phyloP scores from a whole-genome alignment of 2,329 filamentous ascomycete genomes.

The Plectosphaerella plurivora region DNA sequence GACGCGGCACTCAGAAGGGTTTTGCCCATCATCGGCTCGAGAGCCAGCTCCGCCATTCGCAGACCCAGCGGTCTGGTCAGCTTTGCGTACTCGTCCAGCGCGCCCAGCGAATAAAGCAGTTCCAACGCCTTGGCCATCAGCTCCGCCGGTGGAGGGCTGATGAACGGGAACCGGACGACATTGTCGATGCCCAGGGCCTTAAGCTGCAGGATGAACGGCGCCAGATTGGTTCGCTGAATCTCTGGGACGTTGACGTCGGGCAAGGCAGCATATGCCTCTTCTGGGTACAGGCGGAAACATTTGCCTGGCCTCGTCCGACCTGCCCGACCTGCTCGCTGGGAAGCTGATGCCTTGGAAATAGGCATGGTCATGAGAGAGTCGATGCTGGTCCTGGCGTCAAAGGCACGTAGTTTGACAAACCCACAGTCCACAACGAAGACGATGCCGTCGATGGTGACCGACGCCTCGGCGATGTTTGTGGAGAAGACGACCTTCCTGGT shows the following conservation, averaged over 20 bases:
- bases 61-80: slow-evolving; percentile 83
- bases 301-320: slow-evolving; percentile 88
- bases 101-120: slow-evolving; percentile 79
- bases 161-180: slow-evolving; percentile 82
- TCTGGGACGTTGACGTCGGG: slow-evolving; percentile 77
- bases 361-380: slow-evolving; percentile 79
- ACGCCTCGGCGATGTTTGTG: slow-evolving; percentile 96
- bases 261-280: slow-evolving; percentile 62
- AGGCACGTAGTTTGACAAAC: slow-evolving; percentile 85
- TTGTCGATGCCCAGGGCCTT: slow-evolving; percentile 96
- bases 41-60: slow-evolving; percentile 87
- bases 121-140: slow-evolving; percentile 84
- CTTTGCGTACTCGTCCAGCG: slow-evolving; percentile 84
- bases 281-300: slow-evolving; percentile 89
- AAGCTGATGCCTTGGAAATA: slow-evolving; percentile 88
- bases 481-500: slow-evolving; percentile 88
- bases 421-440: slow-evolving; percentile 88
- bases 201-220: slow-evolving; percentile 82
- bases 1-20: slow-evolving; percentile 70
- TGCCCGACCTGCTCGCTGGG: slow-evolving; percentile 83
- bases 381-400: slow-evolving; percentile 79
- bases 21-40: slow-evolving; percentile 95
- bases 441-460: slow-evolving; percentile 89
- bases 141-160: slow-evolving; percentile 80
- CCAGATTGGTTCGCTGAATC: slow-evolving; percentile 87